Conservation (phyloP, 768 basidiomycete genomes). For the Kwoniella dejecticola region DNA sequence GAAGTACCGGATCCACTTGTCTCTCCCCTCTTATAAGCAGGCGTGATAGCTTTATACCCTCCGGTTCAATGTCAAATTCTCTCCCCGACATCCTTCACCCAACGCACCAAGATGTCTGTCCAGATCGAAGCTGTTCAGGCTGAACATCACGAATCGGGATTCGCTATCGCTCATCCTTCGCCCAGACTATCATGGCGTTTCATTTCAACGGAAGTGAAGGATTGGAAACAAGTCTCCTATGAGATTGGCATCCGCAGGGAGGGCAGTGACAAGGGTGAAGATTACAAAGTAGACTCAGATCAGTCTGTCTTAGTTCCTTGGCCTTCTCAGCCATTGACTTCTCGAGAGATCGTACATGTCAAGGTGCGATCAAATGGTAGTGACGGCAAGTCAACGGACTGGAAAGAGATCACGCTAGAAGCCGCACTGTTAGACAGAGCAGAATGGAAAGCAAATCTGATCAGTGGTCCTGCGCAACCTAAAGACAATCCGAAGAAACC, state of each 20-base stretch:
- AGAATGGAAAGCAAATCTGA: constrained; percentile 38
- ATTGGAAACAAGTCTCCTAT: constrained; percentile 47
- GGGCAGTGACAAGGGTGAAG: background rate
- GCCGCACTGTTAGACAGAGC: constrained; percentile 25
- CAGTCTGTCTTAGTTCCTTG: constrained; percentile 46
- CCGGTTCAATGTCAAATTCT: background rate
- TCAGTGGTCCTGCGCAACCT: constrained; percentile 14
- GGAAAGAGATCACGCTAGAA: constrained; percentile 32
- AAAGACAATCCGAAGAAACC: constrained; percentile 32
- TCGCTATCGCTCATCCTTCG: constrained; percentile 28
- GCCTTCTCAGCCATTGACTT: constrained; percentile 34
- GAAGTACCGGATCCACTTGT: constrained; percentile 12
- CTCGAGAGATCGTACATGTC: constrained; percentile 34
- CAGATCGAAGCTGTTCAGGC: constrained; percentile 17
- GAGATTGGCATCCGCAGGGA: constrained; percentile 26
- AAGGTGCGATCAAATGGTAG: constrained; percentile 25
- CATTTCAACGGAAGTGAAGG: constrained; percentile 16
- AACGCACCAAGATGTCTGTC: constrained; percentile 9
- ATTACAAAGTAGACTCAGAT: constrained; percentile 19
- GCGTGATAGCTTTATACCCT: background rate
- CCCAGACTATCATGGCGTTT: constrained; percentile 53
- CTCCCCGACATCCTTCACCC: background rate
- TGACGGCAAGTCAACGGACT: constrained; percentile 24
- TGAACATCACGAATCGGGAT: constrained; percentile 38
- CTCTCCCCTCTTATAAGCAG: background rate